These are phyloP conservation scores for Neurospora intermedia DNA, from an alignment of 495 filamentous ascomycete genomes.

Conservation along the genomic window DNA sequence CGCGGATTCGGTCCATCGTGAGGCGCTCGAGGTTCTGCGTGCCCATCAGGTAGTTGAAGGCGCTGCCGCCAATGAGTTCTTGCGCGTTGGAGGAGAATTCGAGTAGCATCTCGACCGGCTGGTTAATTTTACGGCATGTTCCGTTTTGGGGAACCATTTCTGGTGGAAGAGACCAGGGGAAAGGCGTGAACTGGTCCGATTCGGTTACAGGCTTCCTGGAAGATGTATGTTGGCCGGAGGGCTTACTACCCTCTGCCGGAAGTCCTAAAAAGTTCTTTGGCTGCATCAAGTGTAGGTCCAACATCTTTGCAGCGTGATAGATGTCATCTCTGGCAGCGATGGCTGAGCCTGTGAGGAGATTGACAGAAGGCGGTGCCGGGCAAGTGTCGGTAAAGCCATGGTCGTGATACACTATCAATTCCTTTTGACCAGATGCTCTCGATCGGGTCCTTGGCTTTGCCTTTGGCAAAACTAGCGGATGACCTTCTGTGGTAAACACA, in stretches of 20 bases:
- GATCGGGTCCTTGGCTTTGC: conserved; percentile 7
- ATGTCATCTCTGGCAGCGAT: conserved; percentile 78
- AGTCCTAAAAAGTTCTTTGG: not conserved
- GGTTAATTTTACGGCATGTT: conserved; percentile 45
- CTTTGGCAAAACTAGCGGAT: conserved; percentile 78
- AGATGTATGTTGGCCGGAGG: conserved; percentile 22
- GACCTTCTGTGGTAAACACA: conserved; percentile 93
- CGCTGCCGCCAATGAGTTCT: conserved; percentile 39
- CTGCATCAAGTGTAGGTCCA: conserved; percentile 65
- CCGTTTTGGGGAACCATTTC: conserved; percentile 64
- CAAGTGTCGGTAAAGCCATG: conserved; percentile 44
- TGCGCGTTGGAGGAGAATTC: conserved; percentile 65
- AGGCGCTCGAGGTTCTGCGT: conserved; percentile 37
- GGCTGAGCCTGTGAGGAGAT: conserved; percentile 60
- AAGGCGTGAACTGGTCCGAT: conserved; percentile 64
- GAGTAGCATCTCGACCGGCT: conserved; percentile 56
- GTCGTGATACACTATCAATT: conserved; percentile 22
- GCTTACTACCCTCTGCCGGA: conserved; percentile 26
- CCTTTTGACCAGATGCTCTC: conserved; percentile 6
- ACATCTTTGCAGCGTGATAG: conserved; percentile 82
- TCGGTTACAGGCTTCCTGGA: conserved; percentile 23
- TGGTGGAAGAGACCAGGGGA: conserved; percentile 81
- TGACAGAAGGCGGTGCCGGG: conserved; percentile 43
- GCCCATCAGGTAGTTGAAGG: conserved; percentile 47
- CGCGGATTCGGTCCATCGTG: conserved; percentile 56